Conservation (phyloP, 2,329 filamentous ascomycete genomes). For the Xylariaceae sp. region DNA sequence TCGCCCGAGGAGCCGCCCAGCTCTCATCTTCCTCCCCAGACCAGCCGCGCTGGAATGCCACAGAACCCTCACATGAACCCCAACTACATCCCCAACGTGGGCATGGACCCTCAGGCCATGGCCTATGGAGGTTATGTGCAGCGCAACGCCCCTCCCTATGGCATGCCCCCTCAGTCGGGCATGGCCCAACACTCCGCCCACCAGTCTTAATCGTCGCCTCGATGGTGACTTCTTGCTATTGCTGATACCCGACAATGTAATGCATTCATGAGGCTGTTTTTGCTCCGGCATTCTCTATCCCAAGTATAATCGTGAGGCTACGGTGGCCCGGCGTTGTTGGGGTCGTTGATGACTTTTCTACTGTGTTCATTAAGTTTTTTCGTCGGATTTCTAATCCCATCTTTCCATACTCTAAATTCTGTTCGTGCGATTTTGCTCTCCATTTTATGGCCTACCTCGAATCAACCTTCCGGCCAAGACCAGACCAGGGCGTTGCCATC, state of each 20-base stretch:
- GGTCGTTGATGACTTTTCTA: constrained; percentile 30
- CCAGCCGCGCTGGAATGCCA: constrained; percentile 60
- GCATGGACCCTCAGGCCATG: constrained; percentile 69
- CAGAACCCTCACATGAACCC: constrained; percentile 58
- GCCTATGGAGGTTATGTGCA: constrained; percentile 82
- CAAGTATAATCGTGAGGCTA: constrained; percentile 38
- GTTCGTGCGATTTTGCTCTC: constrained; percentile 16
- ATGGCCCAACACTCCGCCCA: constrained; percentile 81
- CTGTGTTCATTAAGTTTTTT: constrained; percentile 25
- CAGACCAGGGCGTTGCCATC: constrained; percentile 8
- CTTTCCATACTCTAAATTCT: constrained; percentile 24
- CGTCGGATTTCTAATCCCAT: constrained; percentile 24
- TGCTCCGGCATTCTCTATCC: constrained; percentile 32
- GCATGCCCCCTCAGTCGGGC: constrained; percentile 69
- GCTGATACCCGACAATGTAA: constrained; percentile 55
- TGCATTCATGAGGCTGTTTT: constrained; percentile 43
- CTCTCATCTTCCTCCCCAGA: constrained; percentile 66
- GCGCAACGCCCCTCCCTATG: constrained; percentile 62
- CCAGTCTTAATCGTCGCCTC: constrained; percentile 54
- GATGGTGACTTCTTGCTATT: constrained; percentile 32
- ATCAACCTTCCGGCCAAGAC: background rate
- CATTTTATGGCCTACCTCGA: constrained; percentile 4
- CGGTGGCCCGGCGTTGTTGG: constrained; percentile 42
- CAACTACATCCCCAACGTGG: constrained; percentile 58
- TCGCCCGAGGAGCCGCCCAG: constrained; percentile 85